These are phyloP conservation scores for Tuber indicum DNA, from an alignment of 495 filamentous ascomycete species.

Conservation along the genomic window DNA sequence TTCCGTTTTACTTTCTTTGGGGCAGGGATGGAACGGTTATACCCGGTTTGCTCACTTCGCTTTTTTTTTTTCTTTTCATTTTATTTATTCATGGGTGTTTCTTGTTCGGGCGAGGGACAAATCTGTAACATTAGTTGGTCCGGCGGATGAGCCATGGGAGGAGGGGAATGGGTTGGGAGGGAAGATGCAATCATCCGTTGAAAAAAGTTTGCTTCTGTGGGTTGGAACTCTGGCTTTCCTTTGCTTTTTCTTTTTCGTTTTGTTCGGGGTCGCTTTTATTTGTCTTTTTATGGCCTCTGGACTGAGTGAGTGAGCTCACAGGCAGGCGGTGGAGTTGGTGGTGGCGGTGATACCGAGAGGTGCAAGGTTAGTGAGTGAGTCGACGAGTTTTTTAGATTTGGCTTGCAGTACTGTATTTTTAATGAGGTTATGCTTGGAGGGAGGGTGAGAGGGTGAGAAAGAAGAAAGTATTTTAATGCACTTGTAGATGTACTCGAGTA, in stretches of 20 bases:
- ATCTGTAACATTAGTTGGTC: neutral
- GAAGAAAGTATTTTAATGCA: neutral
- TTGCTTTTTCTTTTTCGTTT: neutral
- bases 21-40: neutral
- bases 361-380: neutral
- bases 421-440: neutral
- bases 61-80: neutral
- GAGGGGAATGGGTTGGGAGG: neutral
- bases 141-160: neutral
- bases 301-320: neutral
- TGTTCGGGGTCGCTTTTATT: neutral
- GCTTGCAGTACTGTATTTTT: neutral
- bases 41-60: neutral
- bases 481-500: neutral
- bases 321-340: neutral
- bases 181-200: conserved; percentile 2
- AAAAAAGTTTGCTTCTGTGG: neutral
- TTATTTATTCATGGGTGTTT: neutral
- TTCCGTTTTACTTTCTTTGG: neutral
- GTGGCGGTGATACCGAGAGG: neutral
- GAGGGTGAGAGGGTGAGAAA: neutral
- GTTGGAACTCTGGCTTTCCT: neutral
- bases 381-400: neutral
- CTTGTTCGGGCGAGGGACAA: neutral
- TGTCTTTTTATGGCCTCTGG: neutral